Evolutionary conservation across 805 yeast genomes (phyloP), one percentile per base, ranked within the genome.

Genomic region (Dipodascus geniculatus): DNA sequence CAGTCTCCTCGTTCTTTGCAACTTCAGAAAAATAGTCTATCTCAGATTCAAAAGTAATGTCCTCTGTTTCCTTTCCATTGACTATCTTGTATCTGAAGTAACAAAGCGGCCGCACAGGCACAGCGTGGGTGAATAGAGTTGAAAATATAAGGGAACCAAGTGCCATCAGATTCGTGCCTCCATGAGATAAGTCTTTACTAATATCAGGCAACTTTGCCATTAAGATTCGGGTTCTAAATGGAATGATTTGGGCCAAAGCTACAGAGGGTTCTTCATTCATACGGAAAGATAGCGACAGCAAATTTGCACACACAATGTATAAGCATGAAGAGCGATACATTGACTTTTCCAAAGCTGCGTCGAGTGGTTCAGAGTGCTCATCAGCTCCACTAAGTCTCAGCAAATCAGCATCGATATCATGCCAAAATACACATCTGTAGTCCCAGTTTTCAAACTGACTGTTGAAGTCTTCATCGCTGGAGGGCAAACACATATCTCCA

Each of bases 361-460:
- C 44, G 20, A 17, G 17, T 16, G 17, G 44, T 38, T 17, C 44
- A 17, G 20, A n/a, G 6, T 38, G 6, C 20, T 14, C 17, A n/a
- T 38, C 44, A 38, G 44, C 44, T 28, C 33, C 33, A n/a, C 20
- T n/a, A 6, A 38, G 4, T n/a, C 44, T 14, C 6, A 53, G 31
- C 11, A 53, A 47, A 19, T 35, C 28, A 49, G 49, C 48, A 23
- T 53, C 55, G 17, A 53, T 47, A 23, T 53, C 55, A 49, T 51
- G 49, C 55, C 55, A 53, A 35, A 49, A 53, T 33, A 49, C 49
- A 20, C 48, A 42, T 47, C 52, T 53, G 54, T 38, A 48, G 51
- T 53, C 54, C 55, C 55, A 53, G 38, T 47, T 48, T 31, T 48
- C 42, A 47, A 53, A 50, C 20, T 51, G 51, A 48, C 42, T 51